These are phyloP conservation scores for Guadua angustifolia DNA, from an alignment of 176 grass and related monocot genomes.

Conservation along the genomic window DNA sequence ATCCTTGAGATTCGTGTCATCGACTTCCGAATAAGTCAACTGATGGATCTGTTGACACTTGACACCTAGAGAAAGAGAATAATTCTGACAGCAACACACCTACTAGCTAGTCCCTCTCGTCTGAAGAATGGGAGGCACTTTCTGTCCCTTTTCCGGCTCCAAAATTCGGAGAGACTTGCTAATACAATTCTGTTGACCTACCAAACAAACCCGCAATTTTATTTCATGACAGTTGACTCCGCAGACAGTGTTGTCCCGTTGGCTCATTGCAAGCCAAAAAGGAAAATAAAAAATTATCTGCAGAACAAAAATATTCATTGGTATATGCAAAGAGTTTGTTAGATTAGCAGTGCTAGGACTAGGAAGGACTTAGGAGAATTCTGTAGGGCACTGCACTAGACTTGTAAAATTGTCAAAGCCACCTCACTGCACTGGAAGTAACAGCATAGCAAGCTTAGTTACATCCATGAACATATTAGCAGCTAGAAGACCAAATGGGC, in stretches of 20 bases:
- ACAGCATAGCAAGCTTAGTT: not conserved
- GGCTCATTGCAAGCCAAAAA: not conserved
- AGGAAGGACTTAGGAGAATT: not conserved
- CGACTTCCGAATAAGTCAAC: too few relatives aligned
- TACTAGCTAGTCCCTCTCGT: too few relatives aligned
- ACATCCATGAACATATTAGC: not conserved
- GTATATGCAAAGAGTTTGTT: not conserved
- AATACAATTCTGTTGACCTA: not conserved
- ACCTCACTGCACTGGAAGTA: not conserved
- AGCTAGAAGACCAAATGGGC: not conserved
- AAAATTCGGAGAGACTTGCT: too few relatives aligned
- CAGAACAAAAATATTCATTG: not conserved
- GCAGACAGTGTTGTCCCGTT: not conserved
- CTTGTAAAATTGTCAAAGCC: not conserved
- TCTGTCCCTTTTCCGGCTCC: too few relatives aligned
- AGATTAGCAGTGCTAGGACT: not conserved
- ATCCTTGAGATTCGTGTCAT: too few relatives aligned
- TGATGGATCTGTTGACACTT: too few relatives aligned
- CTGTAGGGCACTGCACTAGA: not conserved
- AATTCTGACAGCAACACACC: too few relatives aligned
- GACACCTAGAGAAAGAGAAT: too few relatives aligned
- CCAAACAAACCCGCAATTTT: not conserved
- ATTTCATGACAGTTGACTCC: not conserved
- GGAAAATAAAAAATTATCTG: not conserved
- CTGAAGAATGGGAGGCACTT: too few relatives aligned